Evolutionary conservation across 1,139 yeast genomes (phyloP), one percentile per base, ranked within the genome.

Genomic region (Nakaseomyces nivariensis): DNA sequence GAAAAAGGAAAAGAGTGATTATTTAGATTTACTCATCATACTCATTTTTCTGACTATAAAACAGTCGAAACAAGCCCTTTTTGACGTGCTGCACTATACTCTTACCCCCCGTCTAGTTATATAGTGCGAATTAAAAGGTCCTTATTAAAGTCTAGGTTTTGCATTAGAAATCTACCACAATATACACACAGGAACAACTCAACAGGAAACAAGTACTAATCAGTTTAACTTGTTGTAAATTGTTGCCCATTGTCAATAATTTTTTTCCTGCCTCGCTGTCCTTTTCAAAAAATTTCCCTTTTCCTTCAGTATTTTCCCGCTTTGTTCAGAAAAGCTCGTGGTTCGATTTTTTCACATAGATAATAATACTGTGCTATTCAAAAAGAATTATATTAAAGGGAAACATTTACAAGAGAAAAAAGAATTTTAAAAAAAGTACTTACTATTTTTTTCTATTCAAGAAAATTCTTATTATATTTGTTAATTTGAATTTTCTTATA

Each of bases 201-300:
- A 17, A 17, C 22, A 9, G 31, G 9, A 29, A 29, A 29, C 31
- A 6, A 29, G 9, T 9, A 29, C 6, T 29, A 29, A 29, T 29
- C 31, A 29, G 9, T 9, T 29, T n/a, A 7, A 33, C 36, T 26
- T 25, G 11, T 24, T 38, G 17, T 24, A 25, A 9, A 38, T 38
- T 24, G 42, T 24, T 25, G 17, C 42, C 13, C 42, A 10, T 38
- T 26, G 13, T 11, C 7, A 25, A 5, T 31, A 24, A 25, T 24
- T 24, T 38, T 38, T 38, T 24, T 38, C 9, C 38, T 38, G 42
- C 31, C 13, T 38, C 31, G 42, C 42, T 38, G 42, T 38, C 42
- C 42, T 38, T 38, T 36, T 36, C 25, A 17, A 6, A 13, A 13
- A 13, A 5, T 38, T 38, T 25, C 9, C 31, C 31, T 31, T 5